These are phyloP conservation scores for Byssothecium circinans DNA, from an alignment of 2,329 filamentous ascomycete species.

Conservation along the genomic window DNA sequence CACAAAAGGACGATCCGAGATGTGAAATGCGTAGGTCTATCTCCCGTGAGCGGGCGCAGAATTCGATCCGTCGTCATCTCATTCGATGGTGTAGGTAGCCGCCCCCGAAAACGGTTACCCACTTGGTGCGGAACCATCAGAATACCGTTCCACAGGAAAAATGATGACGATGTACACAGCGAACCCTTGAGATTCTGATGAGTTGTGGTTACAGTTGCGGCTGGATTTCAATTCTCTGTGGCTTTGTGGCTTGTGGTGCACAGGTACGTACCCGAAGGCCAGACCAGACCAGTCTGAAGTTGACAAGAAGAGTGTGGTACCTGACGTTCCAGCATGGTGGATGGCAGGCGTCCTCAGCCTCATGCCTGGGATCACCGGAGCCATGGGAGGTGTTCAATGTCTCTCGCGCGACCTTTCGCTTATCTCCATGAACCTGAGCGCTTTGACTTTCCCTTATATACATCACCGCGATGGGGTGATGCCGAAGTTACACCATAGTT, in stretches of 20 bases:
- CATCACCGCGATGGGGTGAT: neutral
- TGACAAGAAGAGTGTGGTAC: neutral
- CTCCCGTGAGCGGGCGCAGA: neutral
- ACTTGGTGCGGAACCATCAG: neutral
- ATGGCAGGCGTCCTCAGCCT: neutral
- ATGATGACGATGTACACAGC: neutral
- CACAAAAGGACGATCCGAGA: neutral
- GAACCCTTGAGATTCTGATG: neutral
- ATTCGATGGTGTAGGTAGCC: neutral
- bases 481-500: no score
- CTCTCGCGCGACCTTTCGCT: neutral
- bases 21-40: no score
- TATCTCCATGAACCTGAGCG: neutral
- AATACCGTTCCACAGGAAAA: neutral
- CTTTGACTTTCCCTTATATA: neutral
- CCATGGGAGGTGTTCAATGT: neutral
- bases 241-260: neutral
- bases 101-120: neutral
- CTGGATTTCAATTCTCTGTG: neutral
- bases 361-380: constrained; percentile 1
- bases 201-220: neutral
- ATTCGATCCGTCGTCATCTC: neutral
- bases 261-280: neutral
- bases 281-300: neutral
- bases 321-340: neutral